Percentiles rank a stretch among this genome's conserved stretches.
Evolutionary conservation across 75 land plant genomes (phyloP).

Genomic region (Pseudotsuga menziesii): DNA sequence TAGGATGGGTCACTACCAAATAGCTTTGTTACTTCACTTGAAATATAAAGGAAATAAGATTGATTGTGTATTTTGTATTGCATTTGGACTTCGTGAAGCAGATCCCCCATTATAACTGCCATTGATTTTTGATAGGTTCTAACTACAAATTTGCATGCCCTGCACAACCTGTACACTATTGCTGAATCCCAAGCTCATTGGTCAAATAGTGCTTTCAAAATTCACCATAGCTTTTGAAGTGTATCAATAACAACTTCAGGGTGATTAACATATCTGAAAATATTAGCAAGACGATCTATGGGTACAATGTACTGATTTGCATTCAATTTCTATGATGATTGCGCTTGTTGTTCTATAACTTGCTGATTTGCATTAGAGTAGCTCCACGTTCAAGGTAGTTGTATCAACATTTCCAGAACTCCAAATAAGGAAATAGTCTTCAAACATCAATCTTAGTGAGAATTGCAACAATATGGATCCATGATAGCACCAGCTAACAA

Average conservation of each 20-base stretch:
- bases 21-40: slow-evolving; percentile 97
- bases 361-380: no score
- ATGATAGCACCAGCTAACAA: no score
- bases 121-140: slow-evolving; percentile 72
- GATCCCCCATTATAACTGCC: slow-evolving; percentile 72
- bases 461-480: no score
- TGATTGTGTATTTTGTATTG: slow-evolving; percentile 79
- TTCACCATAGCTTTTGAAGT: no score
- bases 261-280: slow-evolving; percentile 78
- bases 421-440: no score
- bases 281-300: slow-evolving; percentile 86
- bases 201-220: no score
- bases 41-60: slow-evolving; percentile 88
- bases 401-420: no score
- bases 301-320: slow-evolving; percentile 70
- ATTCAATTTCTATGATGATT: slow-evolving; percentile 40
- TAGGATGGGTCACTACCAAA: slow-evolving; percentile 89
- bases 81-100: slow-evolving; percentile 80
- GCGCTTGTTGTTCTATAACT: no score
- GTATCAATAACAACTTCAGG: slow-evolving; percentile 71
- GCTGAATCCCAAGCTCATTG: slow-evolving; percentile 17
- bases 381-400: no score
- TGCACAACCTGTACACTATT: slow-evolving; percentile 89
- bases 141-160: slow-evolving; percentile 97
- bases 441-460: no score